These are phyloP conservation scores for Coemansia sp. DNA, from an alignment of 192 early-diverging fungal species.

Conservation along the genomic window DNA sequence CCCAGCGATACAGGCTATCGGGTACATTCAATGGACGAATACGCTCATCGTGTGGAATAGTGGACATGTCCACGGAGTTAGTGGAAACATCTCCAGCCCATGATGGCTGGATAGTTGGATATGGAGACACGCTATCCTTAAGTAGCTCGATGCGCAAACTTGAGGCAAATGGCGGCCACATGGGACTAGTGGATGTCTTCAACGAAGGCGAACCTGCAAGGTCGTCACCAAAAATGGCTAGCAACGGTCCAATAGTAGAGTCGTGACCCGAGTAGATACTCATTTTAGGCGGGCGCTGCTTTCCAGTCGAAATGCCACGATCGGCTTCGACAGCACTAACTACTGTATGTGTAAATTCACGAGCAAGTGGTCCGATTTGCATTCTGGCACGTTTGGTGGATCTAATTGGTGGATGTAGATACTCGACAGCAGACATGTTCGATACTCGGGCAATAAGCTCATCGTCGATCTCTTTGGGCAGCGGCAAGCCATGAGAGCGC, in stretches of 20 bases:
- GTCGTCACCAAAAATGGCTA: conserved; percentile 35
- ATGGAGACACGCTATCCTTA: conserved; percentile 36
- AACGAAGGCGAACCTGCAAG: background rate
- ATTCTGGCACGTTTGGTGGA: conserved; percentile 31
- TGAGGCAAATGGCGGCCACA: conserved; percentile 46
- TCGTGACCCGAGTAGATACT: conserved; percentile 56
- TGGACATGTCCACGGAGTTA: conserved; percentile 18
- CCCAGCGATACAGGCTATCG: conserved; percentile 40
- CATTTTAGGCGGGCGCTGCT: conserved; percentile 22
- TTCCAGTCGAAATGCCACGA: conserved; percentile 11
- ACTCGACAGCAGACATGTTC: conserved; percentile 22
- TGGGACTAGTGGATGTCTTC: background rate
- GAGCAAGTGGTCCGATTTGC: conserved; percentile 36
- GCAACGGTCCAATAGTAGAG: conserved; percentile 45
- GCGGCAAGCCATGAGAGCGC: conserved; percentile 32
- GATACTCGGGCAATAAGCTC: conserved; percentile 29
- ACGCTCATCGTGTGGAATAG: conserved; percentile 30
- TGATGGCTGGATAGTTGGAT: conserved; percentile 25
- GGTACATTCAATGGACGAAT: conserved; percentile 39
- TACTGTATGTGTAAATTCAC: conserved; percentile 34
- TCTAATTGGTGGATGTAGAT: conserved; percentile 19
- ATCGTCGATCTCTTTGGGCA: conserved; percentile 35
- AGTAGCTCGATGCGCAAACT: conserved; percentile 52
- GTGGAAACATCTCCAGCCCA: conserved; percentile 42
- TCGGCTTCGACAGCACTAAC: conserved; percentile 34